A percentile compares a stretch with the other conserved stretches of the same genome.
Conservation (phyloP, 2,329 filamentous ascomycete species). For the Pezicula radicicola region DNA sequence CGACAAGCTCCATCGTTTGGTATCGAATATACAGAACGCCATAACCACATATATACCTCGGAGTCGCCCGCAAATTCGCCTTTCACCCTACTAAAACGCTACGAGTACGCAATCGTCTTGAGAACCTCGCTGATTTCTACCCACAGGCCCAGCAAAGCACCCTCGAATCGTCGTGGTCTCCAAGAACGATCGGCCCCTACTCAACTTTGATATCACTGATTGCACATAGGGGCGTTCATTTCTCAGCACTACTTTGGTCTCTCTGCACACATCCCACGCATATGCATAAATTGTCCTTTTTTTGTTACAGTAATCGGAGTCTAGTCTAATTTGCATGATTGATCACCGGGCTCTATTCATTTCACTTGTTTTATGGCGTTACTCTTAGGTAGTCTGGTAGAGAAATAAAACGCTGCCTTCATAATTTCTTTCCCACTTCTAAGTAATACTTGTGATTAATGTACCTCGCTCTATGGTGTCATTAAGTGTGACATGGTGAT, state of each 20-base stretch:
- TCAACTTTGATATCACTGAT: slow-evolving; percentile 19
- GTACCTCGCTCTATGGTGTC: no score
- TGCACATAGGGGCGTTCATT: slow-evolving; percentile 22
- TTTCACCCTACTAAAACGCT: neutral
- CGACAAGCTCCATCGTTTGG: no score
- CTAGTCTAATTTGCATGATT: neutral
- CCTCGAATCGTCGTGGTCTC: neutral
- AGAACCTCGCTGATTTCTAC: slow-evolving; percentile 26
- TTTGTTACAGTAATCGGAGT: neutral
- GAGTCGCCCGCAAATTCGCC: neutral
- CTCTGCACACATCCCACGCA: slow-evolving; percentile 12
- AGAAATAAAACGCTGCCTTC: no score
- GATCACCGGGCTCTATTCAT: no score
- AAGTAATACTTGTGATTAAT: no score
- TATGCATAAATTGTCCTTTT: slow-evolving; percentile 1
- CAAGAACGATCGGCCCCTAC: neutral
- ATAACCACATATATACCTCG: neutral
- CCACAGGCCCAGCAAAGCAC: neutral
- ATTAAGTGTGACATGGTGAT: no score
- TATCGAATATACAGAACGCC: no score
- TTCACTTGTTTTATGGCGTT: no score
- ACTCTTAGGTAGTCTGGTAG: no score
- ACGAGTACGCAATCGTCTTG: slow-evolving; percentile 3
- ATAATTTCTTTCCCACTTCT: no score
- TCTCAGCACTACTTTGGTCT: no score